Evolutionary conservation across 495 filamentous ascomycete genomes (phyloP).

Genomic region (Neurospora pannonica): DNA sequence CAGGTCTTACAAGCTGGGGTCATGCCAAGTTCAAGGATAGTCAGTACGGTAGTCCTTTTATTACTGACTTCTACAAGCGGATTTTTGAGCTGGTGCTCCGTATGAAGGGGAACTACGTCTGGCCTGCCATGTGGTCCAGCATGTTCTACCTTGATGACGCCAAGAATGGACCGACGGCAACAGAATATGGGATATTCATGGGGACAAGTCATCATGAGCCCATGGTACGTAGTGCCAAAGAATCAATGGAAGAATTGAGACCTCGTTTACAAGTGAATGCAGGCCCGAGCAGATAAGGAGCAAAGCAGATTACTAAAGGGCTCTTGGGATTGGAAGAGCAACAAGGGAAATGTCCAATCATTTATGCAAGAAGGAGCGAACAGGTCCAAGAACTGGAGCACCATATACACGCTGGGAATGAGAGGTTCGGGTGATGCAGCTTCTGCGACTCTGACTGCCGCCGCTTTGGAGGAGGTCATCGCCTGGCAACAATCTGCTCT

Average conservation of each 20-base stretch:
- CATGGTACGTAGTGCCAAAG: conserved; percentile 21
- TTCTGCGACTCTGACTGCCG: conserved; percentile 32
- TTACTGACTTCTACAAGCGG: conserved; percentile 49
- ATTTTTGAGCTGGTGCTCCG: conserved; percentile 58
- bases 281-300: conserved; percentile 50
- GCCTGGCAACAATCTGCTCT: conserved; percentile 42
- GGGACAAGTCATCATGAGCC: conserved; percentile 58
- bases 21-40: conserved; percentile 19
- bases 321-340: conserved; percentile 54
- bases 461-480: conserved; percentile 45
- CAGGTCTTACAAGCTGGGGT: conserved; percentile 53
- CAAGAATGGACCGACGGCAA: conserved; percentile 47
- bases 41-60: conserved; percentile 40
- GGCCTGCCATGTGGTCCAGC: conserved; percentile 56
- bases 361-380: conserved; percentile 46
- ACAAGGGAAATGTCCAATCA: conserved; percentile 41
- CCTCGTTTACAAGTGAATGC: background rate
- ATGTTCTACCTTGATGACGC: conserved; percentile 56
- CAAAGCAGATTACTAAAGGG: conserved; percentile 37
- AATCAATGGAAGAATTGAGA: background rate
- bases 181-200: conserved; percentile 57
- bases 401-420: conserved; percentile 55
- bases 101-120: conserved; percentile 55
- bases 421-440: conserved; percentile 53
- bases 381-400: conserved; percentile 46